Evolutionary conservation across 768 basidiomycete species (phyloP), one percentile per base, ranked within the genome.

Genomic region (Collybiopsis luxurians): DNA sequence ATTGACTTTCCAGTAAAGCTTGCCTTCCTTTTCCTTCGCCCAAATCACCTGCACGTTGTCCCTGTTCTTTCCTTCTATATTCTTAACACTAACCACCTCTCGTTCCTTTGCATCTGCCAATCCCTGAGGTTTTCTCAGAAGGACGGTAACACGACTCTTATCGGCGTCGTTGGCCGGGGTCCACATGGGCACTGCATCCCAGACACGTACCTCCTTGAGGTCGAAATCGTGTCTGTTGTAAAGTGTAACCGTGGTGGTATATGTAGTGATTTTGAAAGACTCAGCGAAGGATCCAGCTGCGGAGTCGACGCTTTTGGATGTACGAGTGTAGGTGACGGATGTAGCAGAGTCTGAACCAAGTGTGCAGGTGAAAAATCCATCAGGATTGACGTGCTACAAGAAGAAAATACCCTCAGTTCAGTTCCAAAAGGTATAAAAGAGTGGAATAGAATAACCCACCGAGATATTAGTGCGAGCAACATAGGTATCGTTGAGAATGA

Each of bases 401-500:
- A 17, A 31, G 13, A 21, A 19, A 28, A 19, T 30, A 19, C 17
- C 27, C 19, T 30, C 10, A 39, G 13, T 50, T n/a, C 58, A 59
- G 24, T 39, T 36, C 21, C 30, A 23, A 23, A 36, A 24, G 30
- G n/a, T n/a, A n/a, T n/a, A 43, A 42, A 43, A 10, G 24, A 19
- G 31, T 5, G 6, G 13, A 34, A 34, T 21, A 44, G 34, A 54
- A 45, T 30, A 5, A 66, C 73, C 43, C 60, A 81, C 79, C 11
- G 60, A 61, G 51, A 84, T 79, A 1, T 65, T 67, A 0, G 82
- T 81, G 64, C 75, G 78, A n/a, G 83, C 79, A 3, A 85, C 82
- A 63, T 78, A 83, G 49, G 74, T 73, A 55, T 83, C 81, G 61
- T 86, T 79, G 56, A 85, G 63, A 62, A 85, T 82, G 24, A 86